A percentile compares a stretch with the other conserved stretches of the same genome.
Conservation (phyloP, 768 basidiomycete genomes). For the Suillus plorans region DNA sequence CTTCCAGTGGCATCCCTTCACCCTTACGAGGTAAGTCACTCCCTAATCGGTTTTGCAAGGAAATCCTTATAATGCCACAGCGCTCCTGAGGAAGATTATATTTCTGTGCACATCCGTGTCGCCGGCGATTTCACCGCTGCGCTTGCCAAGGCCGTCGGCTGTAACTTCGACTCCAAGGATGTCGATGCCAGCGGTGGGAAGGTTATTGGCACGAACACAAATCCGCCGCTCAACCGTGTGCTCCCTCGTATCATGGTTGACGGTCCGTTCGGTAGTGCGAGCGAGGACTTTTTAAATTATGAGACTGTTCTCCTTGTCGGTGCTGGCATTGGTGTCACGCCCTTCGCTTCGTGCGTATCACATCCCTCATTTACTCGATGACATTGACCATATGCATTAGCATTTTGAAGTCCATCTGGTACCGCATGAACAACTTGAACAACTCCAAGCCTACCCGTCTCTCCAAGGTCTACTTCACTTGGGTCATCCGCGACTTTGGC, state of each 20-base stretch:
- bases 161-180: conserved; percentile 64
- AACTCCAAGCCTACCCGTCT: conserved; percentile 74
- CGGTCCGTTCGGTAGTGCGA: conserved; percentile 91
- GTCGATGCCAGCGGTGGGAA: conserved; percentile 49
- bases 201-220: conserved; percentile 56
- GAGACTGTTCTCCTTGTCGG: conserved; percentile 89
- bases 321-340: conserved; percentile 95
- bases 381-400: conserved; percentile 33
- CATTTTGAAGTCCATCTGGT: conserved; percentile 91
- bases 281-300: conserved; percentile 88
- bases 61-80: conserved; percentile 33
- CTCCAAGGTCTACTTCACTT: conserved; percentile 91
- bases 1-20: conserved; percentile 98
- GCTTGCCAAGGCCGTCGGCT: conserved; percentile 79
- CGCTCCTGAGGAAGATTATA: conserved; percentile 93
- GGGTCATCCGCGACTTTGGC: conserved; percentile 94
- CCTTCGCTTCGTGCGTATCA: conserved; percentile 82
- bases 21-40: conserved; percentile 68
- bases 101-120: conserved; percentile 90
- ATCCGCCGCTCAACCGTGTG: conserved; percentile 64
- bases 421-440: conserved; percentile 89
- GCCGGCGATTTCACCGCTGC: conserved; percentile 91
- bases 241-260: conserved; percentile 95
- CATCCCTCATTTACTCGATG: neutral
- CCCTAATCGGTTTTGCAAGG: neutral